Evolutionary conservation across 106 monocot genomes (phyloP).

Genomic region (Dendrobium nobile): DNA sequence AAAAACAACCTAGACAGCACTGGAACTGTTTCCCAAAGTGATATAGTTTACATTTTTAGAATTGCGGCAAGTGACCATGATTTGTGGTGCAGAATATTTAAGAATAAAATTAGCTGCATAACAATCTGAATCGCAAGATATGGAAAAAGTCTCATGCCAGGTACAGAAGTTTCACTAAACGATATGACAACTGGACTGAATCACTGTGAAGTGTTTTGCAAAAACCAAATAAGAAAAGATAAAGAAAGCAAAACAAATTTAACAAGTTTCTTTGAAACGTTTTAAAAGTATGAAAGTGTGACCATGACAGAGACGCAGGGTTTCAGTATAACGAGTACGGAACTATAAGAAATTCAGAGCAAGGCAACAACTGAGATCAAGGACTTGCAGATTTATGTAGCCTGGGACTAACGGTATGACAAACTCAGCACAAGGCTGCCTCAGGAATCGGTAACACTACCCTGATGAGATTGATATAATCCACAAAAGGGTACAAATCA

Average conservation of each 20-base stretch:
- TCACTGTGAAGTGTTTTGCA: neutral
- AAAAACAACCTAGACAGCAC: neutral
- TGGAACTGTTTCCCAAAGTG: neutral
- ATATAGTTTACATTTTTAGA: neutral
- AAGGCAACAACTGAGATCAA: neutral
- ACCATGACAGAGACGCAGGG: neutral
- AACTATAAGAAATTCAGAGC: neutral
- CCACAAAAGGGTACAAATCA: neutral
- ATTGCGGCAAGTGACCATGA: neutral
- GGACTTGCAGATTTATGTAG: neutral
- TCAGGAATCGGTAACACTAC: neutral
- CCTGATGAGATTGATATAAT: neutral
- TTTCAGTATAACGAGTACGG: neutral
- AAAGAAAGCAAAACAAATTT: neutral
- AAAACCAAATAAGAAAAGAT: neutral
- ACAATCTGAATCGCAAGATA: neutral
- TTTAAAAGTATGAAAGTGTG: neutral
- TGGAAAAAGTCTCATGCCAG: neutral
- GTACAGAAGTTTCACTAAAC: neutral
- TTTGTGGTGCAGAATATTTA: neutral
- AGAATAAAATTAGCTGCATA: neutral
- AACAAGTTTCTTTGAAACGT: neutral
- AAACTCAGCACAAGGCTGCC: neutral
- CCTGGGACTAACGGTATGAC: neutral
- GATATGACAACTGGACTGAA: neutral